phyloP scores from a whole-genome alignment of 768 basidiomycete genomes.

The Lentinula raphanica region DNA sequence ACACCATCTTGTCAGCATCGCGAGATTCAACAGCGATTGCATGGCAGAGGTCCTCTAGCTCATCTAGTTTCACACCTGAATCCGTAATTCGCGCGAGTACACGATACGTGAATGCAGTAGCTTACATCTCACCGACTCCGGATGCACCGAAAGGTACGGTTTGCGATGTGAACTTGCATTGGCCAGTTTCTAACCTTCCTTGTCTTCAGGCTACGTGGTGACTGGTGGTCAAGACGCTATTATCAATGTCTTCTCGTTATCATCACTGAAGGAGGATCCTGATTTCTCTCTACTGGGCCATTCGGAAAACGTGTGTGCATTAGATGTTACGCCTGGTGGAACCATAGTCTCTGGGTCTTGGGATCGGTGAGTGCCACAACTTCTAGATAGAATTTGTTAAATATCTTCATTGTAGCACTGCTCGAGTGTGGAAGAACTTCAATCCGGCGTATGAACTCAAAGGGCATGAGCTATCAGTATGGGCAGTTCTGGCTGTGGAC shows the following conservation, averaged over 20 bases:
- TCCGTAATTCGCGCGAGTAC: slow-evolving; percentile 58
- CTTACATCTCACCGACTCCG: slow-evolving; percentile 65
- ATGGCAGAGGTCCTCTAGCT: slow-evolving; percentile 58
- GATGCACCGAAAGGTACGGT: slow-evolving; percentile 65
- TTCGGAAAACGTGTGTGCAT: slow-evolving; percentile 82
- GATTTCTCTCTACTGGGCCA: slow-evolving; percentile 84
- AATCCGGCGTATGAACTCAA: slow-evolving; percentile 65
- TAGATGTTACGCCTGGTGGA: slow-evolving; percentile 66
- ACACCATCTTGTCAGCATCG: slow-evolving; percentile 83
- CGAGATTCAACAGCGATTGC: slow-evolving; percentile 87
- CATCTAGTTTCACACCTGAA: slow-evolving; percentile 47
- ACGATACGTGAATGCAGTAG: slow-evolving; percentile 76
- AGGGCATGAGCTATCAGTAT: slow-evolving; percentile 88
- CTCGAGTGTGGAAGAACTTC: slow-evolving; percentile 89
- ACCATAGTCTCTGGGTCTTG: slow-evolving; percentile 91
- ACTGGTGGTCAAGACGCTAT: slow-evolving; percentile 88
- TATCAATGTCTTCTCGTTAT: slow-evolving; percentile 75
- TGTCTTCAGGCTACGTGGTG: slow-evolving; percentile 65
- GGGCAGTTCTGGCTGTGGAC: slow-evolving; percentile 82
- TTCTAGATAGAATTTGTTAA: neutral
- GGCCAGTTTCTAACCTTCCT: neutral
- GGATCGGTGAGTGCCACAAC: slow-evolving; percentile 68
- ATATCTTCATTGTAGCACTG: slow-evolving; percentile 53
- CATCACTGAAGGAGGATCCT: slow-evolving; percentile 60
- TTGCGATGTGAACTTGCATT: neutral